Evolutionary conservation across 306 rosid species (phyloP).

Genomic region (Mucuna pruriens): DNA sequence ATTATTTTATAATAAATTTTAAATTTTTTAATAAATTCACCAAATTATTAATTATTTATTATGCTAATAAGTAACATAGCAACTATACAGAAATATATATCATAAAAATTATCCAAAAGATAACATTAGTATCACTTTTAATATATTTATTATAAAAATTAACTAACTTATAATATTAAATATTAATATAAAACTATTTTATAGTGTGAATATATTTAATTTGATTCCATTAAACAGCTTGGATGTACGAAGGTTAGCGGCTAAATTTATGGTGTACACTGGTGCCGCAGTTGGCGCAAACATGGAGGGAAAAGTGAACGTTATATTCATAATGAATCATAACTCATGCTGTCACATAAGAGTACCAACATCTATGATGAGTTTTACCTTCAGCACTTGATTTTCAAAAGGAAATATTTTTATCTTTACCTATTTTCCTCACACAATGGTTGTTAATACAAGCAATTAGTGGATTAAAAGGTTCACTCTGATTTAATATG

Average conservation of each 20-base stretch:
- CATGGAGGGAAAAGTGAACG: conserved; percentile 29
- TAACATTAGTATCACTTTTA: too few relatives aligned
- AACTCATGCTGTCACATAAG: background rate
- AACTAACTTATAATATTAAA: too few relatives aligned
- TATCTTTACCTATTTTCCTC: background rate
- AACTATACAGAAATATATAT: too few relatives aligned
- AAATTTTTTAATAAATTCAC: too few relatives aligned
- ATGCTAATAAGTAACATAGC: too few relatives aligned
- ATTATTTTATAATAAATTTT: too few relatives aligned
- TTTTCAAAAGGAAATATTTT: background rate
- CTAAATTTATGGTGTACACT: conserved; percentile 3
- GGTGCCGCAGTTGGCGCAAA: background rate
- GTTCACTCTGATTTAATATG: background rate
- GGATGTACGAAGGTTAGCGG: background rate
- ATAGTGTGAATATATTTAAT: too few relatives aligned
- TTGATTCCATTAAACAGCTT: background rate
- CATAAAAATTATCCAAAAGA: too few relatives aligned
- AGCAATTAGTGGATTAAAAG: background rate
- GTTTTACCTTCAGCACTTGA: background rate
- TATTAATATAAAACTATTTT: too few relatives aligned
- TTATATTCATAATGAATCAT: conserved; percentile 2
- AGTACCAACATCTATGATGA: conserved; percentile 11
- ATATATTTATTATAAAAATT: too few relatives aligned
- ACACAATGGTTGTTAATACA: background rate
- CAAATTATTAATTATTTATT: too few relatives aligned